phyloP scores from a whole-genome alignment of 495 filamentous ascomycete genomes.

The Lasiosphaeria hispida region DNA sequence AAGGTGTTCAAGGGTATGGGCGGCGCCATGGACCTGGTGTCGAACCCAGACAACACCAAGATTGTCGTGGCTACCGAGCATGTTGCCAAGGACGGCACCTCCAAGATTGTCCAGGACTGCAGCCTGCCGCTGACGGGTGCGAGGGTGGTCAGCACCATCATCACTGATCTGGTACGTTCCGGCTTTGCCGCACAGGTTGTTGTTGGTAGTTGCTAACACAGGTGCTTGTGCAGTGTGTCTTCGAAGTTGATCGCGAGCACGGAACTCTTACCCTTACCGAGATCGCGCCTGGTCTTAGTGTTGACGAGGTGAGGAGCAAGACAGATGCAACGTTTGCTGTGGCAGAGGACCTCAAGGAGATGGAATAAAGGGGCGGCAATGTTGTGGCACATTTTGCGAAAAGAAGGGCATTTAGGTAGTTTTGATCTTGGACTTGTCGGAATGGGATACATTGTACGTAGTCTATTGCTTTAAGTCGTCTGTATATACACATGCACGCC shows the following conservation, averaged over 20 bases:
- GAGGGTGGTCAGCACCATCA: slow-evolving; percentile 53
- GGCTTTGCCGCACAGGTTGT: background rate
- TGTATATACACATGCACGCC: slow-evolving; percentile 16
- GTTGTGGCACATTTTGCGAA: background rate
- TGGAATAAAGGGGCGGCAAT: slow-evolving; percentile 36
- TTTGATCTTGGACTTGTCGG: too few relatives aligned
- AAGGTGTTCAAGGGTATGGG: slow-evolving; percentile 65
- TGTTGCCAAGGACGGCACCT: slow-evolving; percentile 57
- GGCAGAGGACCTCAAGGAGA: slow-evolving; percentile 45
- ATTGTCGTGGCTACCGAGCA: slow-evolving; percentile 63
- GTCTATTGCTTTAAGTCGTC: background rate
- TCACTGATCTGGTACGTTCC: slow-evolving; percentile 53
- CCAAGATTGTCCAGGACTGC: slow-evolving; percentile 58
- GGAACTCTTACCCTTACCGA: slow-evolving; percentile 54
- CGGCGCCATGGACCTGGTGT: slow-evolving; percentile 62
- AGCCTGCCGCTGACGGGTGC: slow-evolving; percentile 56
- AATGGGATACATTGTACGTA: too few relatives aligned
- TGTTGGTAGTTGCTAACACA: slow-evolving; percentile 3
- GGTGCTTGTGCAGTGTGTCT: slow-evolving; percentile 44
- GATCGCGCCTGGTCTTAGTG: slow-evolving; percentile 53
- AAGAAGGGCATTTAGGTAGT: background rate
- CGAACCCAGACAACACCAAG: slow-evolving; percentile 58
- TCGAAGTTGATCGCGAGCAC: slow-evolving; percentile 53
- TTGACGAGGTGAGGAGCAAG: slow-evolving; percentile 52
- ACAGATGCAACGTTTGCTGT: slow-evolving; percentile 54